Percentiles rank a stretch among this genome's conserved stretches.
These are phyloP conservation scores for Penicillium sp. DNA, from an alignment of 2,329 filamentous ascomycete species.

Conservation along the genomic window DNA sequence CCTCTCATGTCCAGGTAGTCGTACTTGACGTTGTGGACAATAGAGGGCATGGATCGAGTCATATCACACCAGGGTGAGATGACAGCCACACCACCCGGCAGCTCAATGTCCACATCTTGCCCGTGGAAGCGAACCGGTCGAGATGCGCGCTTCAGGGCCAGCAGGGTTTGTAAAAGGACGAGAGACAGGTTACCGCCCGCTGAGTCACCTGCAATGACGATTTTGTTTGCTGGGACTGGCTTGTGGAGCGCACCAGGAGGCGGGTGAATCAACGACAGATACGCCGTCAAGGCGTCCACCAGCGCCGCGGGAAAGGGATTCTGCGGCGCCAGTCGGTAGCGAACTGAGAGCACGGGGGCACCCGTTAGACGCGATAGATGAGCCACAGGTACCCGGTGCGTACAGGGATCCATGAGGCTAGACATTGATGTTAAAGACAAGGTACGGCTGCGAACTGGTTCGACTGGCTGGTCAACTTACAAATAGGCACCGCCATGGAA, in stretches of 20 bases:
- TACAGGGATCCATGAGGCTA: conserved; percentile 42
- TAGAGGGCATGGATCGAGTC: conserved; percentile 38
- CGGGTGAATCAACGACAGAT: conserved; percentile 43
- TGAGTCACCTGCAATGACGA: conserved; percentile 44
- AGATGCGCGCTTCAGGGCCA: conserved; percentile 35
- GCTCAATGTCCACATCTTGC: conserved; percentile 33
- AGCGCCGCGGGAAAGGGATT: conserved; percentile 44
- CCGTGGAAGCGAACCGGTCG: conserved; percentile 38
- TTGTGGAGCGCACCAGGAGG: conserved; percentile 39
- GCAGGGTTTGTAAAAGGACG: conserved; percentile 38
- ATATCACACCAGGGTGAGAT: conserved; percentile 42
- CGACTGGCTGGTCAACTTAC: conserved; percentile 22
- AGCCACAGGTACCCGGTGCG: conserved; percentile 34
- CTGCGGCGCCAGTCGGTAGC: conserved; percentile 45
- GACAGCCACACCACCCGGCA: conserved; percentile 37
- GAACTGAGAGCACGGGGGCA: conserved; percentile 39
- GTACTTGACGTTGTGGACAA: conserved; percentile 31
- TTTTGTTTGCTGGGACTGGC: conserved; percentile 39
- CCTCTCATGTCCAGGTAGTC: conserved; percentile 36
- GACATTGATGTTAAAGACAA: neutral
- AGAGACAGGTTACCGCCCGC: conserved; percentile 42
- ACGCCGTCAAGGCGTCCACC: conserved; percentile 43
- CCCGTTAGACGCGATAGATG: conserved; percentile 37
- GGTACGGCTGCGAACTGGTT: no score
- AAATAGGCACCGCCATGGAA: conserved; percentile 45